Percentiles rank a stretch among this genome's conserved stretches.
Evolutionary conservation across 768 basidiomycete genomes (phyloP).

Genomic region (Austroboletus festivus): DNA sequence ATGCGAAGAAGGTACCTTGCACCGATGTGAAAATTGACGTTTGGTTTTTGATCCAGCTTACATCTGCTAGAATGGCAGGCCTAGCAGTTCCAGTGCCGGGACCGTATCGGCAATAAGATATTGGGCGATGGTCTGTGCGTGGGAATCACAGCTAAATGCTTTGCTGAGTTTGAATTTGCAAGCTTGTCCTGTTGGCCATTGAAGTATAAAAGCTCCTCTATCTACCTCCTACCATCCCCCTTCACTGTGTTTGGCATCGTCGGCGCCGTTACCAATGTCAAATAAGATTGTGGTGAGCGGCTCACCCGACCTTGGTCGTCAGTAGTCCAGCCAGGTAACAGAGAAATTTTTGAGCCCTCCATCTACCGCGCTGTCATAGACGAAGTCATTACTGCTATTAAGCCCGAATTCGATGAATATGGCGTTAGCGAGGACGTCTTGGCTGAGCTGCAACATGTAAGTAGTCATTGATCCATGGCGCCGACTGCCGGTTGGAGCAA

Average conservation of each 20-base stretch:
- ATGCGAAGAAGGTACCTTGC: no score
- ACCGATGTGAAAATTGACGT: no score
- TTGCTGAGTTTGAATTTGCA: slow-evolving; percentile 44
- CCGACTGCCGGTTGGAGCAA: background rate
- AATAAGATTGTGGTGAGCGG: slow-evolving; percentile 98
- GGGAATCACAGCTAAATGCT: slow-evolving; percentile 31
- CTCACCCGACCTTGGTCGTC: slow-evolving; percentile 56
- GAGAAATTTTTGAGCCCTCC: slow-evolving; percentile 68
- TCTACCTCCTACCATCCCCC: slow-evolving; percentile 33
- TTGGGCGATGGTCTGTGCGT: slow-evolving; percentile 41
- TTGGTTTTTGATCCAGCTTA: no score
- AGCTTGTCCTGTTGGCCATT: slow-evolving; percentile 36
- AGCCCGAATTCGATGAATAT: slow-evolving; percentile 94
- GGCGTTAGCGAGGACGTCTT: slow-evolving; percentile 91
- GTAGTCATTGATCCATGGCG: slow-evolving; percentile 32
- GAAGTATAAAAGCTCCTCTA: slow-evolving; percentile 39
- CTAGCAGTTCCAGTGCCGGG: no score
- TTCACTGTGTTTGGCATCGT: slow-evolving; percentile 28
- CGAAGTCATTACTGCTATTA: slow-evolving; percentile 87
- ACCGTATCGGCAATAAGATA: background rate
- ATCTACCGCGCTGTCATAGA: slow-evolving; percentile 95
- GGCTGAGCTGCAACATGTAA: slow-evolving; percentile 83
- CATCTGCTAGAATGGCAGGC: no score
- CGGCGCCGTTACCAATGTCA: slow-evolving; percentile 60
- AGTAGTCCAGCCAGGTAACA: slow-evolving; percentile 54